A percentile compares a stretch with the other conserved stretches of the same genome.
Evolutionary conservation across 1,139 yeast genomes (phyloP).

Genomic region (Protomyces inundatus): DNA sequence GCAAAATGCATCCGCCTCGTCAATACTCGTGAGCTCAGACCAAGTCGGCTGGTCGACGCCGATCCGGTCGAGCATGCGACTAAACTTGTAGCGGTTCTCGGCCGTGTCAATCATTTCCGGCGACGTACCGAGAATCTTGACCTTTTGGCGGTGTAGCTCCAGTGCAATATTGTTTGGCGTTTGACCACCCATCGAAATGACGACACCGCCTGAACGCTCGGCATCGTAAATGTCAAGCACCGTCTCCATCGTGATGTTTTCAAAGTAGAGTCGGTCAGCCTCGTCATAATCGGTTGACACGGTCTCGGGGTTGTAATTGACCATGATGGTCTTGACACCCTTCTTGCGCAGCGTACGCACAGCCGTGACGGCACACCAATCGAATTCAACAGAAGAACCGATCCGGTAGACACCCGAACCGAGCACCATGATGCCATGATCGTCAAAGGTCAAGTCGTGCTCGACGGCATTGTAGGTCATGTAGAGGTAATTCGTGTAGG

Average conservation of each 20-base stretch:
- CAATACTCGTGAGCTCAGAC: constrained; percentile 93
- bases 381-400: constrained; percentile 91
- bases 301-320: constrained; percentile 97
- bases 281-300: constrained; percentile 98
- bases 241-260: constrained; percentile 90
- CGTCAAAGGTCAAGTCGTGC: constrained; percentile 77
- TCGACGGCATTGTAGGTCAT: constrained; percentile 91
- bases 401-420: constrained; percentile 94
- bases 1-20: constrained; percentile 90
- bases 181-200: constrained; percentile 98
- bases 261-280: constrained; percentile 94
- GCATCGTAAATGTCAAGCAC: constrained; percentile 92
- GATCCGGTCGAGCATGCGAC: constrained; percentile 92
- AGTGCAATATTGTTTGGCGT: constrained; percentile 95
- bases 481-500: constrained; percentile 89
- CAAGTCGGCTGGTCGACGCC: constrained; percentile 99
- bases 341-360: constrained; percentile 87
- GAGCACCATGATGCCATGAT: constrained; percentile 81
- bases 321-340: constrained; percentile 89
- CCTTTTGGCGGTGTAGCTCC: constrained; percentile 88
- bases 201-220: constrained; percentile 87
- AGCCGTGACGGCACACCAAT: constrained; percentile 95
- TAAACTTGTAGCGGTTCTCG: constrained; percentile 95
- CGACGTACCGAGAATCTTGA: constrained; percentile 91
- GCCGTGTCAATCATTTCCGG: constrained; percentile 99